Evolutionary conservation across 306 rosid species (phyloP).

Genomic region (Mimosa bimucronata): DNA sequence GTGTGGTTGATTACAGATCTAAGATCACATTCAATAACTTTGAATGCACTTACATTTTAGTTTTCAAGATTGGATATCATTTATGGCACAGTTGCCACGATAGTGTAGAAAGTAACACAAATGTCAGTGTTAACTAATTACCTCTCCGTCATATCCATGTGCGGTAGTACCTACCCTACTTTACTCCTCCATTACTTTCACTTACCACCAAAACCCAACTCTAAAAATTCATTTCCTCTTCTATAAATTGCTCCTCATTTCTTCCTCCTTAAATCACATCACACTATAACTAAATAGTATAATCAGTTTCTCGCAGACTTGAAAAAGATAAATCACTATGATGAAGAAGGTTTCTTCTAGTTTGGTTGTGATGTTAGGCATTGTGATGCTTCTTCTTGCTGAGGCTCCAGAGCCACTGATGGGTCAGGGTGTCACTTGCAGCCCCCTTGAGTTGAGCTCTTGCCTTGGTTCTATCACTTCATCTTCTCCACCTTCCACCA

Average conservation of each 20-base stretch:
- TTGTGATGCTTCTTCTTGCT: slow-evolving; percentile 27
- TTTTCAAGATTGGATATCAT: not conserved
- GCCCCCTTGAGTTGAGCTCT: slow-evolving; percentile 41
- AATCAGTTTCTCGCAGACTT: not conserved
- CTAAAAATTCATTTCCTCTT: not conserved
- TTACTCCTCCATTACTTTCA: not conserved
- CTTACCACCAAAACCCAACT: not conserved
- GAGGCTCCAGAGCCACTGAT: slow-evolving; percentile 8
- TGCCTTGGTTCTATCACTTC: slow-evolving; percentile 47
- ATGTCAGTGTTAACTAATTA: not conserved
- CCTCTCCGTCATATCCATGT: not conserved
- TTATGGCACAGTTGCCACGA: not conserved
- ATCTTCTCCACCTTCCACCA: slow-evolving; percentile 38
- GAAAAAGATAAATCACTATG: not conserved
- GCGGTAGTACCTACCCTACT: not conserved
- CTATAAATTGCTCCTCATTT: not conserved
- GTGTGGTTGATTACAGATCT: too few species aligned
- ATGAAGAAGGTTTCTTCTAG: slow-evolving; percentile 2
- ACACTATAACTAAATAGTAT: not conserved
- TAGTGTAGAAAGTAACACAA: not conserved
- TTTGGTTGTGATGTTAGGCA: slow-evolving; percentile 17
- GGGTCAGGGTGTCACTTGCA: slow-evolving; percentile 53
- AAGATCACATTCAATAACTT: too few species aligned
- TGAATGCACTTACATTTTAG: too few species aligned
- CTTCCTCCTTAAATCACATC: not conserved